Conservation (phyloP, 2,329 filamentous ascomycete genomes). For the Arachnomyces sp. region DNA sequence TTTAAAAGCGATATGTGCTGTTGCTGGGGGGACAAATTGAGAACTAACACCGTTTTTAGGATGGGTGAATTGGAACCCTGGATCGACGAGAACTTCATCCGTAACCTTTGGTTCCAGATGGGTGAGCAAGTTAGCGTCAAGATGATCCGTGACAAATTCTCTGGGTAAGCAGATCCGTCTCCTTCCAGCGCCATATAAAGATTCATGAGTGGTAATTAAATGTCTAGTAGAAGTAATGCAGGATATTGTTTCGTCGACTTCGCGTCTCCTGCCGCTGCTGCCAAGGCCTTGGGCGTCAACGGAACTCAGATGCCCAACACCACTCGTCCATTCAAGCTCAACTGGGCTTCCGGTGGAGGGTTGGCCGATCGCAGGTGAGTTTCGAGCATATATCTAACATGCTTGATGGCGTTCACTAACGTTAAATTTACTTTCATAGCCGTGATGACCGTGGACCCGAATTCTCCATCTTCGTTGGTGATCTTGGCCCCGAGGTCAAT, state of each 20-base stretch:
- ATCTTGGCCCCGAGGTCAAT: slow-evolving; percentile 95
- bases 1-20: slow-evolving; percentile 30
- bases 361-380: slow-evolving; percentile 80
- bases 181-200: slow-evolving; percentile 16
- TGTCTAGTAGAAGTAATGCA: slow-evolving; percentile 64
- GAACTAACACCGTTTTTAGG: slow-evolving; percentile 45
- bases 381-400: background rate
- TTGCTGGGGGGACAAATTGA: slow-evolving; percentile 14
- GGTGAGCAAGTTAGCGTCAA: slow-evolving; percentile 96
- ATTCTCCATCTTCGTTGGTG: slow-evolving; percentile 95
- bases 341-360: slow-evolving; percentile 96
- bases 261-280: slow-evolving; percentile 69
- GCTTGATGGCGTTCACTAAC: too few relatives aligned
- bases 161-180: slow-evolving; percentile 58
- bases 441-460: slow-evolving; percentile 95
- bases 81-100: slow-evolving; percentile 99
- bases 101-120: slow-evolving; percentile 88
- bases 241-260: slow-evolving; percentile 99
- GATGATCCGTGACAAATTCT: slow-evolving; percentile 99
- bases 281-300: slow-evolving; percentile 84
- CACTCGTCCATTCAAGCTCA: slow-evolving; percentile 92
- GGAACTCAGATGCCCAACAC: slow-evolving; percentile 88
- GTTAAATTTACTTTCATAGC: slow-evolving; percentile 25
- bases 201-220: background rate
- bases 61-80: slow-evolving; percentile 98